Evolutionary conservation across 345 rosid genomes (phyloP), one percentile per base, ranked within the genome.

Genomic region (Boechera stricta): DNA sequence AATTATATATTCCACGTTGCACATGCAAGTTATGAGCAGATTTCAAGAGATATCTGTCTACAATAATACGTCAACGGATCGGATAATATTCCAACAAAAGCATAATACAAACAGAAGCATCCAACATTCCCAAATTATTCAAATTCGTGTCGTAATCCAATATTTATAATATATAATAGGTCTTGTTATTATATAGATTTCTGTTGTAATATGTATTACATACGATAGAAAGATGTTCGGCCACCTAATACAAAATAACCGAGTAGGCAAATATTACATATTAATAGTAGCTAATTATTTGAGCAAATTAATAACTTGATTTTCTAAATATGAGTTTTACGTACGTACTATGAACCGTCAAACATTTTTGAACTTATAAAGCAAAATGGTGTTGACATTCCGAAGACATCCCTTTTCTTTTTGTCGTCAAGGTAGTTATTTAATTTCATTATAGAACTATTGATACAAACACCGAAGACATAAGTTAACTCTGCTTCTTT

Each of bases 101-200:
- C 81, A 71, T 66, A 72, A 65, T 78, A 72, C 81, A 78, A 78
- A 72, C 81, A 78, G 77, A 78, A 72, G 77, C 81, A 48, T 78
- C 81, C 81, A 72, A 72, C 81, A 72, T 72, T 78, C 81, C 77
- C 51, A 64, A 56, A 64, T 65, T 57, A 77, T 78, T 78, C 52
- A 65, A 58, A 35, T 57, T 32, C 18, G 32, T 71, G 76, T 57
- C 77, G 71, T 78, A 78, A 65, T 39, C 77, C 61, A 49, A 77
- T 18, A 64, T 71, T 56, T 56, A 55, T 39, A 71, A 44, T 71
- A 64, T 64, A 48, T 4, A 65, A 63, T 24, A 53, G 26, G 26
- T 8, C 39, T 36, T 66, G 64, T 52, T 56, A 49, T 29, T 5
- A 64, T 44, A 24, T 29, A 70, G 59, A 54, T 24, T 3, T 54